A percentile compares a stretch with the other conserved stretches of the same genome.
Evolutionary conservation across 2,329 filamentous ascomycete genomes (phyloP).

Genomic region (Delphinella strobiligena): DNA sequence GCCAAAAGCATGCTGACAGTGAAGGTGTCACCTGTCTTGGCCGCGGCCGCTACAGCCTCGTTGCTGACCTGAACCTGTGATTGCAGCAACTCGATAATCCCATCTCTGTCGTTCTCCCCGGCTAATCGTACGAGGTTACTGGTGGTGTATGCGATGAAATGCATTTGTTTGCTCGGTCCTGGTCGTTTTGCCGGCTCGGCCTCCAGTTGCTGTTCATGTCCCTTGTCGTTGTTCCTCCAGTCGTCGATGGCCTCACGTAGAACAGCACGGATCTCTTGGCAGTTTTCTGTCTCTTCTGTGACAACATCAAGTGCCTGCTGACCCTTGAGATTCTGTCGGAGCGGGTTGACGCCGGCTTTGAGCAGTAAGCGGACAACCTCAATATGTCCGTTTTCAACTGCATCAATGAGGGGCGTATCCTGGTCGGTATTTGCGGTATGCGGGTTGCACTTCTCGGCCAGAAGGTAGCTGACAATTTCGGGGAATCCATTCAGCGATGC

Average conservation of each 20-base stretch:
- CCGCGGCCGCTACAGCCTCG: slow-evolving; percentile 79
- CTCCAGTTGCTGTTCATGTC: slow-evolving; percentile 39
- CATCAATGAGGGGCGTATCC: slow-evolving; percentile 90
- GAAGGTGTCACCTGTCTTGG: slow-evolving; percentile 80
- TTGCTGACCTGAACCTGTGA: slow-evolving; percentile 46
- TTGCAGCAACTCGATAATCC: slow-evolving; percentile 36
- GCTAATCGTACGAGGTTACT: slow-evolving; percentile 38
- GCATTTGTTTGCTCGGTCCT: slow-evolving; percentile 26
- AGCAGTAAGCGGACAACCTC: slow-evolving; percentile 78
- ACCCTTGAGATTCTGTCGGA: slow-evolving; percentile 46
- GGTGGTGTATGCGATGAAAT: slow-evolving; percentile 38
- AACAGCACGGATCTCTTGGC: slow-evolving; percentile 51
- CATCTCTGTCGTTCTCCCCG: slow-evolving; percentile 35
- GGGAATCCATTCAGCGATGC: slow-evolving; percentile 77
- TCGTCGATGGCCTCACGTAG: slow-evolving; percentile 32
- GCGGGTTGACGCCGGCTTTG: slow-evolving; percentile 79
- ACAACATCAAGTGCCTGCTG: slow-evolving; percentile 84
- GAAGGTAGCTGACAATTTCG: slow-evolving; percentile 75
- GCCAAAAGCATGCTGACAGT: slow-evolving; percentile 61
- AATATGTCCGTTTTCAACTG: slow-evolving; percentile 87
- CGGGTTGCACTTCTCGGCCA: slow-evolving; percentile 72
- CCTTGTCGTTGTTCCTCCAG: slow-evolving; percentile 23
- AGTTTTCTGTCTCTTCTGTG: slow-evolving; percentile 65
- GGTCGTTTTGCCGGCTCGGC: slow-evolving; percentile 26
- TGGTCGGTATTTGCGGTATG: slow-evolving; percentile 64